Conservation (phyloP, 345 rosid genomes). For the Linum lewisii region DNA sequence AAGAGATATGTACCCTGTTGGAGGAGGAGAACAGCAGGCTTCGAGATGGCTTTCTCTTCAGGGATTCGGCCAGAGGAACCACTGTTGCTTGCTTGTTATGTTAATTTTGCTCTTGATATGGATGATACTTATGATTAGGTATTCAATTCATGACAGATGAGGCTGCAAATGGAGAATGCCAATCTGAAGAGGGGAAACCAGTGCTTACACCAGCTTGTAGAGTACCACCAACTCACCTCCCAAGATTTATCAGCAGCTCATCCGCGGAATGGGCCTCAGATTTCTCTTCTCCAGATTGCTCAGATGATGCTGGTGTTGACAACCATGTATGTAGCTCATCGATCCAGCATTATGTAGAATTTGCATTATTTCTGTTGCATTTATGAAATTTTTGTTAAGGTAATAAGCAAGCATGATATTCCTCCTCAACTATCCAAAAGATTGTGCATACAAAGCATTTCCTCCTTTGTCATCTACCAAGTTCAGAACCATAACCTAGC, state of each 20-base stretch:
- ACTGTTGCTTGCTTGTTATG: neutral
- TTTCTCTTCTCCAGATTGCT: constrained; percentile 54
- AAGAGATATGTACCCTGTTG: constrained; percentile 62
- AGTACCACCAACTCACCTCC: constrained; percentile 77
- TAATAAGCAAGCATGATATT: too few relatives aligned
- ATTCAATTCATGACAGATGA: constrained; percentile 49
- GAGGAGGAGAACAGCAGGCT: constrained; percentile 88
- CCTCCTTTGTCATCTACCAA: too few relatives aligned
- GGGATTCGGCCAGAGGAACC: constrained; percentile 76
- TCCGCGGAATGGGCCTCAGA: constrained; percentile 63
- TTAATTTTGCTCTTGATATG: neutral
- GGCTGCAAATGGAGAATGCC: constrained; percentile 87
- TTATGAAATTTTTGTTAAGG: neutral
- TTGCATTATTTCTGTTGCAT: neutral
- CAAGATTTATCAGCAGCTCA: constrained; percentile 55
- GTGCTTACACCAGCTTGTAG: constrained; percentile 75
- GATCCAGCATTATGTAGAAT: neutral
- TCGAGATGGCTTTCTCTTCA: constrained; percentile 53
- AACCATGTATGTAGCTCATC: neutral
- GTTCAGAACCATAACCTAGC: too few relatives aligned
- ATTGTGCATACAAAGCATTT: too few relatives aligned
- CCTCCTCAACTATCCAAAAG: too few relatives aligned
- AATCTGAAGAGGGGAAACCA: constrained; percentile 73
- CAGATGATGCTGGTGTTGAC: too few relatives aligned
- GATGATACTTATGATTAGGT: neutral